phyloP scores from a whole-genome alignment of 2,329 filamentous ascomycete genomes.

The Alternaria rosae region DNA sequence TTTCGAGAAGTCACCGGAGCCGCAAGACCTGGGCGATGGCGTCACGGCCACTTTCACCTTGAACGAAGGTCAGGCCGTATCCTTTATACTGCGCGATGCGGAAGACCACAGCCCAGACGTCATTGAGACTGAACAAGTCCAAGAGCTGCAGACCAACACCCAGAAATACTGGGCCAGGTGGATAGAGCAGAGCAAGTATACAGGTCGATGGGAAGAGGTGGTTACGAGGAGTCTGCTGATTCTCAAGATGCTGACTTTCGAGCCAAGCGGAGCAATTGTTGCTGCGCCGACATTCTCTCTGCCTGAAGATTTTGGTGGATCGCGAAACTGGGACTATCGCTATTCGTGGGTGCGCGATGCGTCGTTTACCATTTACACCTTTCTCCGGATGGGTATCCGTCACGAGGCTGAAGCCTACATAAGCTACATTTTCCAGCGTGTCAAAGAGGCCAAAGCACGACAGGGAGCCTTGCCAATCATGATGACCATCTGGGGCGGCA shows the following conservation, averaged over 20 bases:
- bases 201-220: slow-evolving; percentile 75
- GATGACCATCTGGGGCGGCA: slow-evolving; percentile 76
- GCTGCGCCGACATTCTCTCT: slow-evolving; percentile 80
- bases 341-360: slow-evolving; percentile 81
- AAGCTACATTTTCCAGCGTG: slow-evolving; percentile 76
- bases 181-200: slow-evolving; percentile 74
- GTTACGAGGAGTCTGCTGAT: slow-evolving; percentile 75
- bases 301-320: slow-evolving; percentile 65
- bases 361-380: slow-evolving; percentile 78
- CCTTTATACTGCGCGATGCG: slow-evolving; percentile 70
- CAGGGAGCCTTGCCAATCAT: slow-evolving; percentile 77
- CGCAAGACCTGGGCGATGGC: slow-evolving; percentile 67
- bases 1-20: slow-evolving; percentile 63
- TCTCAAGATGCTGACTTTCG: slow-evolving; percentile 78
- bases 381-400: slow-evolving; percentile 77
- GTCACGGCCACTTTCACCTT: slow-evolving; percentile 67
- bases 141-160: slow-evolving; percentile 72
- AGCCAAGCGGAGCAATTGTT: slow-evolving; percentile 79
- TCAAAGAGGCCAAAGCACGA: slow-evolving; percentile 66
- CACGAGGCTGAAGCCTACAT: slow-evolving; percentile 81
- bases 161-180: slow-evolving; percentile 77
- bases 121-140: slow-evolving; percentile 66
- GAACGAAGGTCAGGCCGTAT: slow-evolving; percentile 71
- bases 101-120: slow-evolving; percentile 64
- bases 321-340: slow-evolving; percentile 71